A percentile compares a stretch with the other conserved stretches of the same genome.
Evolutionary conservation across 2,329 filamentous ascomycete genomes (phyloP).

Genomic region (Phaeosphaeria sp.): DNA sequence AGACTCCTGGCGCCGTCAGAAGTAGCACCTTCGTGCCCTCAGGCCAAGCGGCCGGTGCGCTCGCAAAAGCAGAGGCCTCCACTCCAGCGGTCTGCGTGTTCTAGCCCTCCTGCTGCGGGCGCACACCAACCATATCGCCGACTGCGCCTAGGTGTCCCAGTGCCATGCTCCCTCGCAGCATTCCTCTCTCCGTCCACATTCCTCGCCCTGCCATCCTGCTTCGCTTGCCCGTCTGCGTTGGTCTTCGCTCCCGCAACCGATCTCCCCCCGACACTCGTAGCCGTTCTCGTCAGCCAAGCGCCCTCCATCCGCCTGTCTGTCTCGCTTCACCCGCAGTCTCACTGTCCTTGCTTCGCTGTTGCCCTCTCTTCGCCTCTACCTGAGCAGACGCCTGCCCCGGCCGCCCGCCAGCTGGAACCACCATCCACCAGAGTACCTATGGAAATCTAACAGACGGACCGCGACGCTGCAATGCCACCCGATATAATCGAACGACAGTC

Average conservation of each 20-base stretch:
- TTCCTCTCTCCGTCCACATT: constrained; percentile 24
- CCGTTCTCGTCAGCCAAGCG: constrained; percentile 26
- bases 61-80: constrained; percentile 30
- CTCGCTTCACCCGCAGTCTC: constrained; percentile 1
- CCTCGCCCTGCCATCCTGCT: constrained; percentile 25
- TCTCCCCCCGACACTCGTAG: constrained; percentile 18
- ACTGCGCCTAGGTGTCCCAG: constrained; percentile 15
- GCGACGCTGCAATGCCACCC: constrained; percentile 39
- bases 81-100: constrained; percentile 38
- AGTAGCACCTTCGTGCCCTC: neutral
- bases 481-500: constrained; percentile 52
- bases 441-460: constrained; percentile 35
- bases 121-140: constrained; percentile 37
- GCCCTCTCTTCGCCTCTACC: constrained; percentile 7
- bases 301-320: constrained; percentile 9
- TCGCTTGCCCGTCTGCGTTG: constrained; percentile 20
- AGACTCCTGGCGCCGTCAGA: neutral
- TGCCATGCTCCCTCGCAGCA: constrained; percentile 27
- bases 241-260: constrained; percentile 29
- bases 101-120: constrained; percentile 36
- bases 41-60: constrained; percentile 4
- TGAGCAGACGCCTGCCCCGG: constrained; percentile 22
- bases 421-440: constrained; percentile 14
- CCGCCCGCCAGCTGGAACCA: constrained; percentile 15
- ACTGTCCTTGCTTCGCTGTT: constrained; percentile 10